Base-by-base conservation (phyloP, 805 yeast genomes). In the Saturnispora serradocipensis region DNA sequence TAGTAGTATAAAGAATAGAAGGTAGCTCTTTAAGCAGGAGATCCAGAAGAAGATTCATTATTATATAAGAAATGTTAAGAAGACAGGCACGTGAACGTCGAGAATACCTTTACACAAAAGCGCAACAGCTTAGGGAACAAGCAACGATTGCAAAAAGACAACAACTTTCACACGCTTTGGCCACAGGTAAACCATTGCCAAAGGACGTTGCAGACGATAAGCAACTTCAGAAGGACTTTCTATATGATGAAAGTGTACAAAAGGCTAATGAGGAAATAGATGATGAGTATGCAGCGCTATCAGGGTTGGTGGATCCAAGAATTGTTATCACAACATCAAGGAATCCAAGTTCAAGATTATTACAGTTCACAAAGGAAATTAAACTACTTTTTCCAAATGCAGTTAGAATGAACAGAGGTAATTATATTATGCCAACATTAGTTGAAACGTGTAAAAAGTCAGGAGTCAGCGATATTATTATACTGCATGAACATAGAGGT, bases 401-500 rank as follows among this genome's bases (percentile, higher is more conserved):
- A 3, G 78, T 91, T 43, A 79, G 96, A 61, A 74, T 93, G 53
- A 93, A 93, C 68, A 80, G 99, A 72, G 99, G 99, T 76, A 87
- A 84, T 60, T 84, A 90, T 54, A 78, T 93, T 50, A 80, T 93
- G 74, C 84, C 96, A 1, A 84, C 85, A 48, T 70, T 93, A 45
- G 95, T 88, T 3, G 79, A 82, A 45, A 88, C 96, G 1, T 89
- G 97, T 68, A 78, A 85, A 53, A 59, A 59, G 39, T 81, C 91
- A 0, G 86, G 86, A 16, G 81, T 91, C 9, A 84, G 93, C 1
- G 99, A 93, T 66, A 70, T 93, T 58, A 73, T 93, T 24, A 76
- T 93, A 3, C 70, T 93, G 22, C 98, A 93, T 66, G 99, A 93
- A 66, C 99, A 93, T 69, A 78, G 99, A 69, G 99, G 99, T 78